A percentile compares a stretch with the other conserved stretches of the same genome.
Evolutionary conservation across 169 alveolate species (phyloP).

Genomic region (Amoebophrya sp.): DNA sequence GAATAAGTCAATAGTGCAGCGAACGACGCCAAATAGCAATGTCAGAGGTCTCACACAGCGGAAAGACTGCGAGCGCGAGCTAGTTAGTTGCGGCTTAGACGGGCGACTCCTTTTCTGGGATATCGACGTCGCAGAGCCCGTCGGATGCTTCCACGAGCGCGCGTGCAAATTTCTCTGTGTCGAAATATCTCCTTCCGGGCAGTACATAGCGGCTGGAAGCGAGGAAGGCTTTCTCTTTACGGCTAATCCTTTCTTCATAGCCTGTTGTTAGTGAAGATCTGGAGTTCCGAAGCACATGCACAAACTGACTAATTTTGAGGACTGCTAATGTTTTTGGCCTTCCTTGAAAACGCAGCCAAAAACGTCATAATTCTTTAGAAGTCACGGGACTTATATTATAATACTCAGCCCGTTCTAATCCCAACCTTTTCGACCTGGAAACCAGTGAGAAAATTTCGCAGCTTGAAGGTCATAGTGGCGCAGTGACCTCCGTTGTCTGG

Average conservation of each 20-base stretch:
- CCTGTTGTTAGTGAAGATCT: no score
- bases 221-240: background rate
- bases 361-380: no score
- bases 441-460: background rate
- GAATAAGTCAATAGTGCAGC: background rate
- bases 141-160: conserved; percentile 10
- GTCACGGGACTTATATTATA: no score
- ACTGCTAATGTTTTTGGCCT: no score
- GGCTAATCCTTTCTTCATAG: no score
- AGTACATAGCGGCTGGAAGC: background rate
- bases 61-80: conserved; percentile 25
- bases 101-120: conserved; percentile 10
- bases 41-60: background rate
- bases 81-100: background rate
- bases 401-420: no score
- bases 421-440: conserved; percentile 2
- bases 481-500: conserved; percentile 8
- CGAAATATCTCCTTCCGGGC: background rate
- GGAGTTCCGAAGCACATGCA: no score
- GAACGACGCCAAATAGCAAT: background rate
- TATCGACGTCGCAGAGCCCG: background rate
- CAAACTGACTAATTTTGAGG: no score
- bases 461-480: background rate
- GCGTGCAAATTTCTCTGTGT: background rate
- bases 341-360: no score